A percentile compares a stretch with the other conserved stretches of the same genome.
Evolutionary conservation across 202 grass and related monocot species (phyloP).

Genomic region (Cymbopogon flexuosus): DNA sequence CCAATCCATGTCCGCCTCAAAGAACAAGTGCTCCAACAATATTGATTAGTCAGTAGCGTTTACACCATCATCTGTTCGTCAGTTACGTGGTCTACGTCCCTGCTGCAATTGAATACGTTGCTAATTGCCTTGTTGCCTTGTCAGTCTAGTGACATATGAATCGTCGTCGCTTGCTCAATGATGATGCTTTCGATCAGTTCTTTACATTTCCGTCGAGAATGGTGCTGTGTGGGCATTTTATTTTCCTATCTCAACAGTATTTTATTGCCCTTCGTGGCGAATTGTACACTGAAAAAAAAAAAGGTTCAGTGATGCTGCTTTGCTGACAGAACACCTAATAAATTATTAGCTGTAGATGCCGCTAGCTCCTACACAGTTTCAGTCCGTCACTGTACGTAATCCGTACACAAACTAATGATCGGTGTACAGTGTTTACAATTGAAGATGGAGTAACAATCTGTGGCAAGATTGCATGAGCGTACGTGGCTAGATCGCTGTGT

Average conservation of each 20-base stretch:
- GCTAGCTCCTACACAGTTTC: background rate
- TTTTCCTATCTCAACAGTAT: background rate
- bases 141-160: background rate
- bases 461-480: background rate
- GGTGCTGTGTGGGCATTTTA: background rate
- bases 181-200: background rate
- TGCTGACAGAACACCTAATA: background rate
- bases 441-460: background rate
- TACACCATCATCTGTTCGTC: conserved; percentile 8
- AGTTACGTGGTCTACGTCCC: conserved; percentile 43
- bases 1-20: conserved; percentile 14
- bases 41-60: background rate
- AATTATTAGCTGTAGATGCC: background rate
- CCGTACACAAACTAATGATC: conserved; percentile 1
- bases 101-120: background rate
- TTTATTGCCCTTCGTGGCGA: background rate
- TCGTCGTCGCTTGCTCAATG: background rate
- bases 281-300: background rate
- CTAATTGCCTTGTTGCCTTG: background rate
- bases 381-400: background rate
- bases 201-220: background rate
- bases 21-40: background rate
- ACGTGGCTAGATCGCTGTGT: background rate
- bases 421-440: background rate
- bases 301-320: background rate